Evolutionary conservation across 345 rosid species (phyloP).

Genomic region (Viola odorata): DNA sequence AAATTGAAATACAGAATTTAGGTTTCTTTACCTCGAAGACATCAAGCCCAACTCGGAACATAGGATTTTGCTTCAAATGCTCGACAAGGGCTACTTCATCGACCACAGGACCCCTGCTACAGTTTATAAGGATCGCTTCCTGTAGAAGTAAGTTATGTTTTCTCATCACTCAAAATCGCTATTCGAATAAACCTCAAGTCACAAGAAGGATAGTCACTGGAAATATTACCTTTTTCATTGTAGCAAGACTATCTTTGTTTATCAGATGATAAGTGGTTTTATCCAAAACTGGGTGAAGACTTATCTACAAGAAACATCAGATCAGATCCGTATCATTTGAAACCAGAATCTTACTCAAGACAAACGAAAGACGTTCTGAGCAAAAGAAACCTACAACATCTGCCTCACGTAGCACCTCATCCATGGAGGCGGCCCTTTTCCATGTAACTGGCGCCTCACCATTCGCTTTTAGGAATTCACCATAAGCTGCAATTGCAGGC

Average conservation of each 20-base stretch:
- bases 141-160: constrained; percentile 16
- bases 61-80: constrained; percentile 81
- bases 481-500: constrained; percentile 54
- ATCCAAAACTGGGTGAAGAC: constrained; percentile 93
- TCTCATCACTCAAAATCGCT: too few relatives aligned
- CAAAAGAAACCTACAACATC: constrained; percentile 54
- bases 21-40: constrained; percentile 70
- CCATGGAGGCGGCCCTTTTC: constrained; percentile 87
- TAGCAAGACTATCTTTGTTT: constrained; percentile 85
- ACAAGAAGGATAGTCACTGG: neutral
- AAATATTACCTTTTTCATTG: constrained; percentile 76
- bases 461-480: constrained; percentile 68
- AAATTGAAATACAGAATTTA: neutral
- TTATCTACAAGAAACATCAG: constrained; percentile 49
- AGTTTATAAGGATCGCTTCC: constrained; percentile 96
- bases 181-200: neutral
- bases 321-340: constrained; percentile 2
- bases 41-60: constrained; percentile 97
- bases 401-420: constrained; percentile 84
- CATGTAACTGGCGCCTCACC: constrained; percentile 85
- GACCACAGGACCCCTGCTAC: constrained; percentile 89
- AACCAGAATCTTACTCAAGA: constrained; percentile 3
- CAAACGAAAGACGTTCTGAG: neutral
- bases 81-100: constrained; percentile 92
- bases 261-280: constrained; percentile 93